Base-by-base conservation (phyloP, 768 basidiomycete species). In the Phaeotremella fagi region DNA sequence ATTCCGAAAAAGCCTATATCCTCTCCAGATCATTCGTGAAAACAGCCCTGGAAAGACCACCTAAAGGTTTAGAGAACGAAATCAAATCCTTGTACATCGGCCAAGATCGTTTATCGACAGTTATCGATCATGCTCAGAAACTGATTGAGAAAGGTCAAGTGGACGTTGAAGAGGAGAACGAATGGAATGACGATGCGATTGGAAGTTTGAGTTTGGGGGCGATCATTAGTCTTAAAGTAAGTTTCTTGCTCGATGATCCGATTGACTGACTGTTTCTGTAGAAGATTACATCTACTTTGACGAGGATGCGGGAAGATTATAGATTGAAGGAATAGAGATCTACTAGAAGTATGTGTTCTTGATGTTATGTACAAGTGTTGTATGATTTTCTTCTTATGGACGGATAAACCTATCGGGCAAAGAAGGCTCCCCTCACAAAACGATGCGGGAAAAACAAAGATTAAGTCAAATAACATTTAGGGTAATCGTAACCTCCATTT, bases 1-100 rank as follows among this genome's bases (percentile, higher is more conserved):
- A 95, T 77, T 91, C 80, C 71, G 91, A 95, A 75, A 91, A 91
- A 72, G 90, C 89, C 3, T 92, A 87, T 63, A 88, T 92, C 33
- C 79, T 94, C 35, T 90, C 90, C 11, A 81, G 90, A 26, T 87
- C 85, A 6, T 95, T 94, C 69, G 83, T 92, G 45, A 84, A 86
- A n/a, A 84, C 87, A 16, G 90, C 90, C 12, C 82, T 92, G 25
- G 87, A 89, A 75, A 77, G 85, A 24, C 88, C 89, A 20, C 81
- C 83, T 3, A 80, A 82, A 31, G 81, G 83, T 6, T 75, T 95
- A 24, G 85, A 85, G 54, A 60, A 76, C 3, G 91, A 91, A 73
- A 80, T 95, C 50, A 75, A 74, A 20, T 83, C 84, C 80, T 75
- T 90, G 54, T 95, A 91, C 73, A 79, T 82, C 73, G 77, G 77